Evolutionary conservation across 805 yeast species (phyloP), one percentile per base, ranked within the genome.

Genomic region (Schizosaccharomyces octosporus): DNA sequence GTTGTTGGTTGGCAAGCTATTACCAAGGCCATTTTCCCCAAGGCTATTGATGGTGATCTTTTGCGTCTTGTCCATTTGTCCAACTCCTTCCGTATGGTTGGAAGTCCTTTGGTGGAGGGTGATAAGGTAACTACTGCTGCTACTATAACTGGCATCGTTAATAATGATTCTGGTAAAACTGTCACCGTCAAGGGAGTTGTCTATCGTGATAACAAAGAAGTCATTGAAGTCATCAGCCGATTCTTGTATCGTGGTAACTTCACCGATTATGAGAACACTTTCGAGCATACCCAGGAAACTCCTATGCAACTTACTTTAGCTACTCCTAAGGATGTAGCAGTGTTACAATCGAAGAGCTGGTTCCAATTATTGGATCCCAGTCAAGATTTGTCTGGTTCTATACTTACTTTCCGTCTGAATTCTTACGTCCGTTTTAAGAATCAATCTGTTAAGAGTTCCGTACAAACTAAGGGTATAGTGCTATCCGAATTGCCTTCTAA

Each of bases 1-100:
- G 97, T 93, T 63, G 81, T 89, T 67, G 97, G 98, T 58, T 93
- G 99, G 99, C 85, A 84, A 76, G 94, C 97, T 60, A 90, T 93
- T 71, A 90, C 93, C 76, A 87, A 85, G 77, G 89, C 97, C n/a
- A 86, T 93, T 67, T 93, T 93, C 93, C 98, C 98, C 62, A 81
- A 81, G 71, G 81, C 83, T 65, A 94, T 93, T 68, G 97, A 94
- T 72, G 98, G 98, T 74, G 98, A 93, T 72, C 78, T 93, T 70
- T 78, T 93, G 75, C 85, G 84, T 72, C 79, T 93, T 69, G 98
- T 93, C 62, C 99, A 93, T 73, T 77, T 93, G 74, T 86, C 95
- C 61, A 93, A 93, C 73, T 89, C 95, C 64, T 94, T 90, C 79
- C 81, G 81, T 72, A 87, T 90, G 94, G 88, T 96, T 61, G 95